Evolutionary conservation across 208 protist genomes (phyloP).

Genomic region (Leishmania major): DNA sequence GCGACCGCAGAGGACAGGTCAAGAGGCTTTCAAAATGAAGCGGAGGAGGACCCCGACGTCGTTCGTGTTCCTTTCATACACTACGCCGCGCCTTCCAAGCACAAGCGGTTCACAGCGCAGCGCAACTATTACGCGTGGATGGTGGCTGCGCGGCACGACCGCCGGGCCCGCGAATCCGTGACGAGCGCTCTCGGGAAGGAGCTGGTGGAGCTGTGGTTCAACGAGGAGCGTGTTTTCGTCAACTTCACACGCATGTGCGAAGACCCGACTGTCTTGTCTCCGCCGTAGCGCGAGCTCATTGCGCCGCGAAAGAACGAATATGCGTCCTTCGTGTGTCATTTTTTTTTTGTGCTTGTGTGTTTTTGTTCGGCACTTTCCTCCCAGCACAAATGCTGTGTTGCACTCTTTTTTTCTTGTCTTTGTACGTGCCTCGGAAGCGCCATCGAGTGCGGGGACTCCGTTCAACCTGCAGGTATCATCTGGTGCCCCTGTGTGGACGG

Average conservation of each 20-base stretch:
- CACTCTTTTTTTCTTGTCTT: not conserved
- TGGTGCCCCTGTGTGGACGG: not conserved
- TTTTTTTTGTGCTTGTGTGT: not conserved
- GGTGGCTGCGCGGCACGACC: slow-evolving; percentile 33
- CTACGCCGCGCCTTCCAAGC: slow-evolving; percentile 31
- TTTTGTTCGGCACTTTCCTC: no score
- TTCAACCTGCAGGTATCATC: not conserved
- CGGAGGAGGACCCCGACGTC: slow-evolving; percentile 10
- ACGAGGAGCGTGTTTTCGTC: slow-evolving; percentile 21
- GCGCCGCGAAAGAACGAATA: not conserved
- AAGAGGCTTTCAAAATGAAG: slow-evolving; percentile 14
- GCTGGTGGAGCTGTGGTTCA: slow-evolving; percentile 34
- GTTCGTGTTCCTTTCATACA: slow-evolving; percentile 31
- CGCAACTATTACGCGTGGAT: slow-evolving; percentile 34
- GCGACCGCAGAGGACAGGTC: slow-evolving; percentile 16
- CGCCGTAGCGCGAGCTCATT: not conserved
- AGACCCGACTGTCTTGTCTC: slow-evolving; percentile 11
- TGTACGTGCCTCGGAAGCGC: not conserved
- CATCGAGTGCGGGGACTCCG: not conserved
- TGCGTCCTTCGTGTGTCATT: not conserved
- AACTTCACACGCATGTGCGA: slow-evolving; percentile 29
- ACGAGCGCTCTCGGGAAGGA: slow-evolving; percentile 15
- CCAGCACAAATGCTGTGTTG: not conserved
- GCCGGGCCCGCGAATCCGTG: slow-evolving; percentile 18
- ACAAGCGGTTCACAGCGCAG: slow-evolving; percentile 20